Evolutionary conservation across 495 filamentous ascomycete genomes (phyloP).

Genomic region (Hypomontagnella monticulosa): DNA sequence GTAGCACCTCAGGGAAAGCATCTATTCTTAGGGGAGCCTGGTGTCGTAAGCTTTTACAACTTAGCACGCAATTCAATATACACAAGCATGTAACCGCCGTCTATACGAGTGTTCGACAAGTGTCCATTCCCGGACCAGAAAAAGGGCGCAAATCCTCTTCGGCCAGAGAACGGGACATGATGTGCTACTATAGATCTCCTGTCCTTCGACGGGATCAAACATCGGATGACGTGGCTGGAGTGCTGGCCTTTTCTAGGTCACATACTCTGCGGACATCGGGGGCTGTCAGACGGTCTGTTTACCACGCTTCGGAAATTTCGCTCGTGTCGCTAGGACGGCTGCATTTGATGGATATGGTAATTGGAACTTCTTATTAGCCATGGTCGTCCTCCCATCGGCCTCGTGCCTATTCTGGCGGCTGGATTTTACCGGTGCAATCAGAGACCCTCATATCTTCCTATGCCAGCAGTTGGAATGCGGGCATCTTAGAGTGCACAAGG

Average conservation of each 20-base stretch:
- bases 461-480: neutral
- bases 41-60: neutral
- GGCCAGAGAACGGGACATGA: conserved; percentile 4
- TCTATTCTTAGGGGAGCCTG: neutral
- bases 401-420: neutral
- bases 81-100: conserved; percentile 5
- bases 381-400: conserved; percentile 5
- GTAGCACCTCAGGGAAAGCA: neutral
- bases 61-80: neutral
- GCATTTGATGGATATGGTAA: conserved; percentile 16
- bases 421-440: too few relatives aligned
- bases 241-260: conserved; percentile 4
- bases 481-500: neutral
- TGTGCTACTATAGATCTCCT: neutral
- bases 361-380: conserved; percentile 1
- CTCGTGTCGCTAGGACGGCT: conserved; percentile 14
- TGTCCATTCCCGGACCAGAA: neutral
- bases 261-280: conserved; percentile 8
- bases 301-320: conserved; percentile 24
- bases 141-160: neutral
- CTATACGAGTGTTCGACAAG: neutral
- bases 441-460: neutral
- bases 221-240: conserved; percentile 46
- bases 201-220: conserved; percentile 18
- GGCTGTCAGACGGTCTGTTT: conserved; percentile 28